Evolutionary conservation across 768 basidiomycete genomes (phyloP), one percentile per base, ranked within the genome.

Genomic region (Phaffia australis): DNA sequence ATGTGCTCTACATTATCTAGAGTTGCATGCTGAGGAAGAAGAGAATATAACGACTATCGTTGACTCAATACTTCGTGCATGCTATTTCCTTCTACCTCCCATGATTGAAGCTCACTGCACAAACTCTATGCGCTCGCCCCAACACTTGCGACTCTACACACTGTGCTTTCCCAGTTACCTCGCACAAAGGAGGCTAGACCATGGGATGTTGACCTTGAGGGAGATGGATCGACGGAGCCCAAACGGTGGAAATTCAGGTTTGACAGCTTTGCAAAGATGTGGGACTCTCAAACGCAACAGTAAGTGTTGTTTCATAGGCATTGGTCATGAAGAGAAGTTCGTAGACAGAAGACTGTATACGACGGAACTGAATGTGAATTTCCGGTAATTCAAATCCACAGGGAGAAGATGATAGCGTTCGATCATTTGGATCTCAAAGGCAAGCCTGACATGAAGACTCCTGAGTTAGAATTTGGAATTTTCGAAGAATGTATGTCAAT

Each of bases 381-480:
- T 42, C 6, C 11, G 35, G 6, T 42, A 11, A 11, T 23, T 29
- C 14, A 4, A 27, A 14, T n/a, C 11, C 11, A 25, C 56, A 72
- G 72, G 48, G 70, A 71, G 18, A 71, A 88, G 52, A 83, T 94
- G 54, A 85, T 91, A 73, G 81, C 81, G 70, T 97, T 99, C 75
- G 76, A 81, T 2, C 95, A 89, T 73, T 90, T 97, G 87, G 84
- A 78, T 23, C 85, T 91, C 69, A 75, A 80, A 65, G 92, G 92
- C 16, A 82, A 82, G 71, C 89, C 95, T 70, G 84, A 87, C 63
- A 83, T 98, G 83, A 85, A 84, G 69, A 79, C 79, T 54, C 88
- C 93, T 0, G 83, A 90, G 54, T 81, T 90, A 35, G 81, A 81
- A 11, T 77, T 89, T 29, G 82, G 83, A 0, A 84, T 86, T 60